Percentiles rank a stretch among this genome's conserved stretches.
phyloP scores from a whole-genome alignment of 208 protist genomes.

The Naegleria fowleri region DNA sequence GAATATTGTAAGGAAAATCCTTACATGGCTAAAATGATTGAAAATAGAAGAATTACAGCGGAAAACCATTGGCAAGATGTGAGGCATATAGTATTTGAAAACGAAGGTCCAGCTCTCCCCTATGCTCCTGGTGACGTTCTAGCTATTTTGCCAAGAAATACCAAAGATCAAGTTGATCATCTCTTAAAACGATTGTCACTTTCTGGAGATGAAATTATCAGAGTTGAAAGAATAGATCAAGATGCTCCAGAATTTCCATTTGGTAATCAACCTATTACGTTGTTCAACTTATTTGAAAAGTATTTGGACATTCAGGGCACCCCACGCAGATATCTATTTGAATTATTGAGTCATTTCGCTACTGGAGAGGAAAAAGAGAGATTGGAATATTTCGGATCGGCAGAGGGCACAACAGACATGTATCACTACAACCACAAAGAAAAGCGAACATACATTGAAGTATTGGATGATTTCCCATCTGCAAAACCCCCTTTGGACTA shows the following conservation, averaged over 20 bases:
- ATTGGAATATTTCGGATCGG: slow-evolving; percentile 31
- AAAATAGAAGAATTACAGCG: slow-evolving; percentile 16
- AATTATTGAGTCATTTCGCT: slow-evolving; percentile 24
- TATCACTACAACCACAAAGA: slow-evolving; percentile 32
- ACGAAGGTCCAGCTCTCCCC: background rate
- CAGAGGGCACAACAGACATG: slow-evolving; percentile 33
- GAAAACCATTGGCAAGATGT: slow-evolving; percentile 43
- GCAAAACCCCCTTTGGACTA: background rate
- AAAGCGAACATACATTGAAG: slow-evolving; percentile 33
- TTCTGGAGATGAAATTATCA: background rate
- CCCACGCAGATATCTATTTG: slow-evolving; percentile 35
- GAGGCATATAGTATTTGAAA: slow-evolving; percentile 31
- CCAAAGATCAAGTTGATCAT: background rate
- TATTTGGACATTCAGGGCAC: slow-evolving; percentile 17
- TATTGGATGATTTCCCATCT: slow-evolving; percentile 32
- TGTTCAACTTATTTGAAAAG: background rate
- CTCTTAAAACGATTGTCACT: background rate
- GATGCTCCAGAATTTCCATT: slow-evolving; percentile 16
- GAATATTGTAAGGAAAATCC: background rate
- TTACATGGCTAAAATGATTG: background rate
- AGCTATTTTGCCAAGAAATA: slow-evolving; percentile 14
- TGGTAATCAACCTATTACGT: background rate
- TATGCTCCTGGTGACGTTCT: slow-evolving; percentile 22
- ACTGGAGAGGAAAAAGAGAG: slow-evolving; percentile 32
- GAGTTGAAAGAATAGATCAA: background rate